phyloP scores from a whole-genome alignment of 1,284 basidiomycete species.

The Sanghuangporus baumii region DNA sequence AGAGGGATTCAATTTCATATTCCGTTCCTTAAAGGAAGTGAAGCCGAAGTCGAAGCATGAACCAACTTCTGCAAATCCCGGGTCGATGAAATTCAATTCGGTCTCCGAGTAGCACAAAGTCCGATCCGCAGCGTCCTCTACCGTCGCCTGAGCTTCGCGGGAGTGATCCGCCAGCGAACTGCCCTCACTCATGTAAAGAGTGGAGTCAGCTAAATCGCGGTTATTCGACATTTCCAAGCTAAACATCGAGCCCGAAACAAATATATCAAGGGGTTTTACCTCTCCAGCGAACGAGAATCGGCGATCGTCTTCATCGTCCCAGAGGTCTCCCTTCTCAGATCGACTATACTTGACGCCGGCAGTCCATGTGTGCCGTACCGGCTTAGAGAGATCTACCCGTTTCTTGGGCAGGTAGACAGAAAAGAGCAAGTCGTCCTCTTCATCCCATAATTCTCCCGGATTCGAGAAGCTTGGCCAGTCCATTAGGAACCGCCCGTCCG shows the following conservation, averaged over 20 bases:
- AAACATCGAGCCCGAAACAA: background rate
- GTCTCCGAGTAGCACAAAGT: background rate
- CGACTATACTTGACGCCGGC: slow-evolving; percentile 10
- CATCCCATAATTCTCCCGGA: slow-evolving; percentile 18
- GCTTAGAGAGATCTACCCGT: background rate
- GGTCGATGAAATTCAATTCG: background rate
- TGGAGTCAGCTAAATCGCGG: background rate
- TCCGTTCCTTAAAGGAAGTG: background rate
- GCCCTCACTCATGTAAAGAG: background rate
- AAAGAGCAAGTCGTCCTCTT: slow-evolving; percentile 16
- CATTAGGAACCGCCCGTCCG: background rate
- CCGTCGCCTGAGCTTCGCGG: background rate
- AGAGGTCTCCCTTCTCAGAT: slow-evolving; percentile 12
- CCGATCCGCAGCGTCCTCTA: background rate
- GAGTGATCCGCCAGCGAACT: background rate
- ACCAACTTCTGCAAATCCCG: background rate
- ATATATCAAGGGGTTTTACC: background rate
- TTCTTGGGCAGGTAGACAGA: background rate
- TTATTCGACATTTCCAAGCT: background rate
- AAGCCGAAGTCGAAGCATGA: background rate
- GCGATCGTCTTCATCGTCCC: slow-evolving; percentile 18
- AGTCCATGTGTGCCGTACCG: slow-evolving; percentile 14
- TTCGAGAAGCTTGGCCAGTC: background rate
- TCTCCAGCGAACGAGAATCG: slow-evolving; percentile 3
- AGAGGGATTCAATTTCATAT: background rate